phyloP scores from a whole-genome alignment of 78 protist genomes.

The Dictyostelium intermedium region DNA sequence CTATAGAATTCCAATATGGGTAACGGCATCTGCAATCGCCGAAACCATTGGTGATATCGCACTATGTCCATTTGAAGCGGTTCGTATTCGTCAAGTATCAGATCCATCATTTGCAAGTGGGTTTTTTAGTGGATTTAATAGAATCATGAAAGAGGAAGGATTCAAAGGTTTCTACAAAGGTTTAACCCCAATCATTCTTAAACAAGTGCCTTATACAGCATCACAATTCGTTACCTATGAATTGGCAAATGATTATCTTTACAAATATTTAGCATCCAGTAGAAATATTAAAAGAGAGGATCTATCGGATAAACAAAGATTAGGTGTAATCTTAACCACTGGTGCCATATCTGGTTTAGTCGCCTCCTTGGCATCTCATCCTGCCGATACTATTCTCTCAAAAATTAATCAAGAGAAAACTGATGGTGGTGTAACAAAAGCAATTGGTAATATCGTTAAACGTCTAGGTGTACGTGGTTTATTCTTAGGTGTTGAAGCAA shows the following conservation, averaged over 20 bases:
- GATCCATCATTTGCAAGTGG: constrained; percentile 73
- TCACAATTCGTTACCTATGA: constrained; percentile 86
- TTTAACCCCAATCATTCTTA: constrained; percentile 86
- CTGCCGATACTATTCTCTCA: constrained; percentile 93
- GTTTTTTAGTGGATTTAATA: constrained; percentile 8
- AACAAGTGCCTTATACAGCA: constrained; percentile 97
- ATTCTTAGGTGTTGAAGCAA: constrained; percentile 61
- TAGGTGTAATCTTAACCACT: constrained; percentile 88
- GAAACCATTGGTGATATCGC: constrained; percentile 92
- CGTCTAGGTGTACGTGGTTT: constrained; percentile 61
- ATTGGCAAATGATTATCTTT: constrained; percentile 63
- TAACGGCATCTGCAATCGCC: constrained; percentile 86
- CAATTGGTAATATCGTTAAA: constrained; percentile 59
- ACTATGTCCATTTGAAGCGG: constrained; percentile 90
- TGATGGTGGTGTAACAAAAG: constrained; percentile 62
- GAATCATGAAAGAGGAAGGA: constrained; percentile 42
- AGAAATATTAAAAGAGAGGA: constrained; percentile 6
- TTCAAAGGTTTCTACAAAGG: constrained; percentile 71
- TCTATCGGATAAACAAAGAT: constrained; percentile 58
- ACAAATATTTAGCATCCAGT: constrained; percentile 1
- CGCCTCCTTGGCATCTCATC: constrained; percentile 96
- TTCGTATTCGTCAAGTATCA: constrained; percentile 70
- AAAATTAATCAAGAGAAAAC: constrained; percentile 76
- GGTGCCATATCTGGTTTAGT: constrained; percentile 95
- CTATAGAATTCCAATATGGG: constrained; percentile 81